Evolutionary conservation across 2,329 filamentous ascomycete genomes (phyloP), one percentile per base, ranked within the genome.

Genomic region (Aspergillus proliferans): DNA sequence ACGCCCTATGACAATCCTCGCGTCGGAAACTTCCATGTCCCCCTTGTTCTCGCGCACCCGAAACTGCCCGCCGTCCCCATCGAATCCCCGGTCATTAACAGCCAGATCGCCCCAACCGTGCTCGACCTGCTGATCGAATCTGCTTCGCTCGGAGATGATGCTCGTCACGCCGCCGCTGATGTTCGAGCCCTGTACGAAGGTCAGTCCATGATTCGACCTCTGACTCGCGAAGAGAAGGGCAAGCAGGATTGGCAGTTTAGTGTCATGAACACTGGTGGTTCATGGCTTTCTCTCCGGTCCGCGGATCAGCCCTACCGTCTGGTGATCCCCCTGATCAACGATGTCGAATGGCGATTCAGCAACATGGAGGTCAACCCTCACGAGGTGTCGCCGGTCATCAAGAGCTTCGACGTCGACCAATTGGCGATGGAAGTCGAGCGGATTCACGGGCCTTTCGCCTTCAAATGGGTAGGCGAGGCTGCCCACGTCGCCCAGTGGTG

Each of bases 1-100:
- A 64, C 65, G 6, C 58, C 65, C 12, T 66, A 67, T 48, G 62
- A 64, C 47, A 65, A 66, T 46, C 63, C 64, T 2, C 64, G 67
- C 45, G 52, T 64, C 24, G 63, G 59, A 38, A 66, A 57, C 45
- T 68, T 68, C 54, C 64, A 68, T 22, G 58, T 68, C 2, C 65
- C 65, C 3, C 54, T 68, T n/a, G 57, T 66, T n/a, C 50, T 68
- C 15, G 59, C 65, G 0, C 65, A 68, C 48, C 65, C 65, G 2
- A 52, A 59, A 10, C 55, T 68, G 2, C 65, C 65, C 2, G 50
- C 59, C 1, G 52, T 67, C 6, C 57, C 65, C 30, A 52, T 67
- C 36, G 55, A 54, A 15, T 53, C 55, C 3, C 61, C 64, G 1
- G 61, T 66, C 4, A 59, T 58, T 40, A 60, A 53, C 14, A 52